These are phyloP conservation scores for Sherardia arvensis DNA, from an alignment of 257 asterid species.

Conservation along the genomic window DNA sequence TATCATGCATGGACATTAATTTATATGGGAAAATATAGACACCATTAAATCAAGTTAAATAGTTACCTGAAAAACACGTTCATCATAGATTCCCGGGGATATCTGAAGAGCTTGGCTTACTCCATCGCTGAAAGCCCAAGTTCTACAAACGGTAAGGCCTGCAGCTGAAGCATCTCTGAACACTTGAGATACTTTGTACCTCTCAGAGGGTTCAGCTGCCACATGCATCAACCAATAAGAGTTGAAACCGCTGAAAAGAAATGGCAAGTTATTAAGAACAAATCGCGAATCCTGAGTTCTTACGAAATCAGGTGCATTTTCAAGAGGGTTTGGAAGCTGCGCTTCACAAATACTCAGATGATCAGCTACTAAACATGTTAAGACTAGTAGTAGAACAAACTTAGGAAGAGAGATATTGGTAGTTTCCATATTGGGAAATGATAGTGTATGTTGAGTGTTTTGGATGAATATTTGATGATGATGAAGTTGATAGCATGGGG, in stretches of 20 bases:
- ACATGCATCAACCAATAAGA: slow-evolving; percentile 74
- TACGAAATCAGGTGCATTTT: slow-evolving; percentile 25
- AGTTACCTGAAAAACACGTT: slow-evolving; percentile 57
- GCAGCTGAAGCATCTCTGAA: slow-evolving; percentile 49
- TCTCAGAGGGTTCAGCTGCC: slow-evolving; percentile 36
- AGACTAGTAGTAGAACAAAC: not conserved
- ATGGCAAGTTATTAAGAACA: slow-evolving; percentile 43
- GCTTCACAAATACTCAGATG: slow-evolving; percentile 8
- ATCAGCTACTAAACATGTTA: not conserved
- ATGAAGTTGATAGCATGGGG: not conserved
- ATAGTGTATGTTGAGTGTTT: not conserved
- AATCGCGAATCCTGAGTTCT: slow-evolving; percentile 34
- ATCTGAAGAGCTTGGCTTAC: slow-evolving; percentile 41
- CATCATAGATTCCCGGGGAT: slow-evolving; percentile 60
- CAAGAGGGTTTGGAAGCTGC: not conserved
- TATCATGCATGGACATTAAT: not conserved
- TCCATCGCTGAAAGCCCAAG: slow-evolving; percentile 77
- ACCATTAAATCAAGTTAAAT: too few relatives aligned
- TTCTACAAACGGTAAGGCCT: slow-evolving; percentile 54
- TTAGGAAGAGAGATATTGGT: not conserved
- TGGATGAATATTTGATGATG: not conserved
- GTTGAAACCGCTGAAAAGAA: slow-evolving; percentile 68
- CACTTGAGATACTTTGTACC: slow-evolving; percentile 45
- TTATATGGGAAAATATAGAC: not conserved
- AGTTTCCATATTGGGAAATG: slow-evolving; percentile 1